phyloP scores from a whole-genome alignment of 306 rosid genomes.

The Herpetospermum pedunculosum region DNA sequence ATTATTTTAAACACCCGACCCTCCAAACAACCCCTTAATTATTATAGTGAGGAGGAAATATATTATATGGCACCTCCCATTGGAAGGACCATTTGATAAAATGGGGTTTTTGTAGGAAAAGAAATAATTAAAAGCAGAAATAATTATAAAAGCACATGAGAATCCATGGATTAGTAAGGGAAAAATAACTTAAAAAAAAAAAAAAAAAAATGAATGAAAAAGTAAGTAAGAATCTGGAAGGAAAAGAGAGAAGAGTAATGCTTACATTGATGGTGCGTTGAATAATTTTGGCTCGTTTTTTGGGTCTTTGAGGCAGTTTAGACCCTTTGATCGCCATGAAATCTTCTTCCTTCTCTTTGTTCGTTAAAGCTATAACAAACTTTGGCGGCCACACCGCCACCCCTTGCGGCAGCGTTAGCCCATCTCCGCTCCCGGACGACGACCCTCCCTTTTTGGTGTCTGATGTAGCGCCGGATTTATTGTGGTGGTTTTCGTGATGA shows the following conservation, averaged over 20 bases:
- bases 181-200: too few relatives aligned
- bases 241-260: background rate
- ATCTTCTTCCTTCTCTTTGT: slow-evolving; percentile 94
- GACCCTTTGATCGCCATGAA: slow-evolving; percentile 85
- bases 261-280: slow-evolving; percentile 96
- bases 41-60: too few relatives aligned
- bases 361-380: slow-evolving; percentile 75
- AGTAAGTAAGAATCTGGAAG: background rate
- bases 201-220: background rate
- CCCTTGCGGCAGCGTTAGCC: background rate
- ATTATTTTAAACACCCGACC: too few relatives aligned
- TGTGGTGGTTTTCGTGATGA: slow-evolving; percentile 21
- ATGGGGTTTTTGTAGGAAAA: background rate
- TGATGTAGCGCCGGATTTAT: slow-evolving; percentile 55
- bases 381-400: slow-evolving; percentile 82
- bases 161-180: background rate
- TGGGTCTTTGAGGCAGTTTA: slow-evolving; percentile 82
- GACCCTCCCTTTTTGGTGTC: slow-evolving; percentile 75
- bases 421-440: slow-evolving; percentile 71
- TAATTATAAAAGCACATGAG: background rate
- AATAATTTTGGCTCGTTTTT: slow-evolving; percentile 69
- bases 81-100: too few relatives aligned
- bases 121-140: background rate
- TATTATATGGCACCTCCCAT: too few relatives aligned
- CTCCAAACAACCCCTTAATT: too few relatives aligned